Evolutionary conservation across 371 early-diverging fungal genomes (phyloP), one percentile per base, ranked within the genome.

Genomic region (Mucor sp.): DNA sequence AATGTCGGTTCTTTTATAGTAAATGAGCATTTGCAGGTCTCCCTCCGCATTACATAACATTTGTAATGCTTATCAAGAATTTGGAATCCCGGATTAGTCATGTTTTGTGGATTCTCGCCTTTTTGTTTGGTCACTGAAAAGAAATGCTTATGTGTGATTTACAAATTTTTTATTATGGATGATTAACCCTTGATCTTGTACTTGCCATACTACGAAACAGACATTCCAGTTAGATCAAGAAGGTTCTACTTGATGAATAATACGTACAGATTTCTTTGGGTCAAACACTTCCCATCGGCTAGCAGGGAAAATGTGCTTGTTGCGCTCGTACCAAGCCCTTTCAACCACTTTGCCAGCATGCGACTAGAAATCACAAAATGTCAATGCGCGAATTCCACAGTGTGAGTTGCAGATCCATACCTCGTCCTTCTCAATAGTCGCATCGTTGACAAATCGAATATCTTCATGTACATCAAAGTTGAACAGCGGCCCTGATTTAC

Each of bases 251-350:
- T 37, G 44, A 58, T 15, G 5, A 14, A 43, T 11, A 32, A 27
- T 12, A 77, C 82, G 76, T 74, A 84, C 87, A 47, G 87, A 80
- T 80, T 94, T 94, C 60, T 92, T 87, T 0, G 97, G 95, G 70
- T 97, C 96, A 77, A 93, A 97, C 8, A 93, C 83, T 76, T 97
- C 97, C 95, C 97, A 97, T 57, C 97, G 89, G 50, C 90, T 92
- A 0, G 97, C 95, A 6, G 98, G 97, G 74, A 97, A 97, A 28
- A 96, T 97, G 61, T 97, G 98, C 80, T 97, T 97, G 76, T 97
- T 95, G 65, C 93, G 90, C 72, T 97, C 97, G 69, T 97, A 97
- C 94, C 97, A 97, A 2, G 90, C 72, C 32, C 96, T 84, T 77
- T 97, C 95, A 19, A 96, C 91, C 5, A 97, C 95, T 71, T 97